Conservation (phyloP, 345 rosid species). For the Corymbia maculata region DNA sequence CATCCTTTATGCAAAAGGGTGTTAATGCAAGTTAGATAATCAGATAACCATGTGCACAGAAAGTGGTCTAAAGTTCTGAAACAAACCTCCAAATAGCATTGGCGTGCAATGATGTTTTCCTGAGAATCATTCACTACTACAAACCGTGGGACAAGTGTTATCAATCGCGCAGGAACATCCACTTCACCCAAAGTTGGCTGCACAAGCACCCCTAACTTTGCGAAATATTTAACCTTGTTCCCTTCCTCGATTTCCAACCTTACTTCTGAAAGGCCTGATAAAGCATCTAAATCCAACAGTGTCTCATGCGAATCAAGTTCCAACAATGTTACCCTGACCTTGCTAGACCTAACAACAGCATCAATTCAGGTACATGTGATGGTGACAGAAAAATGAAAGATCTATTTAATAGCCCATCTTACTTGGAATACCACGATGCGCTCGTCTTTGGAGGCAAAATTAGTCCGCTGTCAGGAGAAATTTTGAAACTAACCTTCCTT, state of each 20-base stretch:
- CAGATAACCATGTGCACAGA: not conserved
- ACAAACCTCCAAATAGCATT: slow-evolving; percentile 69
- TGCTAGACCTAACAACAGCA: slow-evolving; percentile 49
- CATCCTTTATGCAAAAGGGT: slow-evolving; percentile 43
- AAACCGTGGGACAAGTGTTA: slow-evolving; percentile 69
- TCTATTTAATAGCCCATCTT: slow-evolving; percentile 7
- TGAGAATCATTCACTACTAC: slow-evolving; percentile 63
- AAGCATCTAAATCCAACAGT: slow-evolving; percentile 60
- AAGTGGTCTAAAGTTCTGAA: not conserved
- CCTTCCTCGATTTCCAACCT: slow-evolving; percentile 51
- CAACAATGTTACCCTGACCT: slow-evolving; percentile 41
- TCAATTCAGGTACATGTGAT: not conserved
- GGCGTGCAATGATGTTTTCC: slow-evolving; percentile 58
- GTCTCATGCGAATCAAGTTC: slow-evolving; percentile 49
- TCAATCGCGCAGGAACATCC: slow-evolving; percentile 50
- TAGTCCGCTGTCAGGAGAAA: slow-evolving; percentile 63
- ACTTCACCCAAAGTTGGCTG: slow-evolving; percentile 41
- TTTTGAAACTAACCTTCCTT: slow-evolving; percentile 26
- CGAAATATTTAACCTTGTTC: slow-evolving; percentile 39
- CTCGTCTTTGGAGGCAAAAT: slow-evolving; percentile 56
- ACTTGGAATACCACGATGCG: slow-evolving; percentile 75
- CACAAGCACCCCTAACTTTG: slow-evolving; percentile 69
- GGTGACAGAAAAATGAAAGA: not conserved
- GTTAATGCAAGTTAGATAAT: not conserved
- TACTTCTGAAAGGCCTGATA: slow-evolving; percentile 84